Evolutionary conservation across 2,329 filamentous ascomycete genomes (phyloP).

Genomic region (Emydomyces testavorans): DNA sequence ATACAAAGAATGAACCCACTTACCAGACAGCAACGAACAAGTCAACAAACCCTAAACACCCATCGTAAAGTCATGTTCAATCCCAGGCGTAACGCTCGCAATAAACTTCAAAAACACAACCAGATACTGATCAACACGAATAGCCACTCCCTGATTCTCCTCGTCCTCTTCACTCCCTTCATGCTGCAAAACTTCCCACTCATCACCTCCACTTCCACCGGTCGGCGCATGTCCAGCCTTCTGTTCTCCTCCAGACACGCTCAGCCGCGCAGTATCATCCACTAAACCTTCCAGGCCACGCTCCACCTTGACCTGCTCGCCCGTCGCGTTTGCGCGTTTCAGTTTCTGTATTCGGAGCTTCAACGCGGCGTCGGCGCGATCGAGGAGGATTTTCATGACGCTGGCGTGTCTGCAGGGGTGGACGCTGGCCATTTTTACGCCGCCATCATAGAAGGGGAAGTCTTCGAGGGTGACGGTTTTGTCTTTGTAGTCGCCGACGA

Average conservation of each 20-base stretch:
- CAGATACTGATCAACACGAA: slow-evolving; percentile 42
- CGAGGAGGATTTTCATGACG: slow-evolving; percentile 95
- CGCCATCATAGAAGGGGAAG: slow-evolving; percentile 85
- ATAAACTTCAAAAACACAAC: slow-evolving; percentile 54
- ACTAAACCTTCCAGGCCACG: slow-evolving; percentile 74
- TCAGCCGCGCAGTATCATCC: slow-evolving; percentile 58
- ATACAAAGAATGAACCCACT: background rate
- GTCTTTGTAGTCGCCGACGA: slow-evolving; percentile 91
- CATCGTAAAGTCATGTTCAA: slow-evolving; percentile 98
- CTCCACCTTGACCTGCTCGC: slow-evolving; percentile 34
- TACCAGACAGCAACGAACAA: background rate
- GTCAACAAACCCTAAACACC: slow-evolving; percentile 49
- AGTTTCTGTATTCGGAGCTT: slow-evolving; percentile 80
- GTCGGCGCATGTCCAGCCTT: slow-evolving; percentile 20
- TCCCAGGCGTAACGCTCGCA: slow-evolving; percentile 84
- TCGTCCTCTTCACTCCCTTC: slow-evolving; percentile 39
- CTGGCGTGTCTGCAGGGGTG: slow-evolving; percentile 95
- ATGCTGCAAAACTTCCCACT: slow-evolving; percentile 52
- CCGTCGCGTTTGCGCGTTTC: slow-evolving; percentile 45
- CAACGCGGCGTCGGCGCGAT: slow-evolving; percentile 84
- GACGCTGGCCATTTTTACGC: slow-evolving; percentile 90
- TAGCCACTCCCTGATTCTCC: slow-evolving; percentile 36
- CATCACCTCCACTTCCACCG: slow-evolving; percentile 41
- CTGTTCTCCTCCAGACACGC: slow-evolving; percentile 44
- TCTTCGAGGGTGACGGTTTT: slow-evolving; percentile 98